phyloP scores from a whole-genome alignment of 768 basidiomycete genomes.

The Lactarius hengduanensis region DNA sequence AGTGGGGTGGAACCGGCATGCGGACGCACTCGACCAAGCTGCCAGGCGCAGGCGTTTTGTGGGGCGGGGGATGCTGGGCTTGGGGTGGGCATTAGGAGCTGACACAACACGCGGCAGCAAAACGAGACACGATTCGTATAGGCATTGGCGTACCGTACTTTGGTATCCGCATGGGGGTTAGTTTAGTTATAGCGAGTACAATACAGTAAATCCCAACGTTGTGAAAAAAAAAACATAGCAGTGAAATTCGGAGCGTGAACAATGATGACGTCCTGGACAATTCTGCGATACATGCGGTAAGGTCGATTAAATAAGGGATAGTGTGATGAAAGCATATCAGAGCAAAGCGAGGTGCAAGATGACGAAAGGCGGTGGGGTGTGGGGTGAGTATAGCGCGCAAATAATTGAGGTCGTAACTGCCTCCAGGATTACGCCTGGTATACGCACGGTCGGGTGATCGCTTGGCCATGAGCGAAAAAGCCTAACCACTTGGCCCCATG shows the following conservation, averaged over 20 bases:
- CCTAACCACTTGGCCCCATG: conserved; percentile 16
- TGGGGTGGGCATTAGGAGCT: not conserved
- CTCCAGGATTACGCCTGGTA: conserved; percentile 23
- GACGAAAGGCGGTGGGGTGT: conserved; percentile 7
- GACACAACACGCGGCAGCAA: not conserved
- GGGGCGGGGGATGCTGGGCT: not conserved
- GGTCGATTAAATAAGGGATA: conserved; percentile 22
- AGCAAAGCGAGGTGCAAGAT: conserved; percentile 14
- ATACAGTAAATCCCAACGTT: conserved; percentile 13
- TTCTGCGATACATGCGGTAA: conserved; percentile 18
- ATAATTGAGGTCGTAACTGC: conserved; percentile 7
- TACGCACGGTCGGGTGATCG: conserved; percentile 18
- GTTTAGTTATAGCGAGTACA: conserved; percentile 15
- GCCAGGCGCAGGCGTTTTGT: not conserved
- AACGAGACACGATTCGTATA: not conserved
- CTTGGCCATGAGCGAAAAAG: conserved; percentile 14
- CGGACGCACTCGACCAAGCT: not conserved
- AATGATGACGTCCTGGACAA: conserved; percentile 13
- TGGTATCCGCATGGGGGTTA: conserved; percentile 32
- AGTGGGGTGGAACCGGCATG: not conserved
- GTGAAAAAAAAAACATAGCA: conserved; percentile 8
- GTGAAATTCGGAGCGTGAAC: conserved; percentile 1
- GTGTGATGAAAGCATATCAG: conserved; percentile 12
- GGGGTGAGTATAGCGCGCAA: not conserved
- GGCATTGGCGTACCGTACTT: conserved; percentile 5